These are phyloP conservation scores for Gamarada debralockiae DNA, from an alignment of 495 filamentous ascomycete genomes.

Conservation along the genomic window DNA sequence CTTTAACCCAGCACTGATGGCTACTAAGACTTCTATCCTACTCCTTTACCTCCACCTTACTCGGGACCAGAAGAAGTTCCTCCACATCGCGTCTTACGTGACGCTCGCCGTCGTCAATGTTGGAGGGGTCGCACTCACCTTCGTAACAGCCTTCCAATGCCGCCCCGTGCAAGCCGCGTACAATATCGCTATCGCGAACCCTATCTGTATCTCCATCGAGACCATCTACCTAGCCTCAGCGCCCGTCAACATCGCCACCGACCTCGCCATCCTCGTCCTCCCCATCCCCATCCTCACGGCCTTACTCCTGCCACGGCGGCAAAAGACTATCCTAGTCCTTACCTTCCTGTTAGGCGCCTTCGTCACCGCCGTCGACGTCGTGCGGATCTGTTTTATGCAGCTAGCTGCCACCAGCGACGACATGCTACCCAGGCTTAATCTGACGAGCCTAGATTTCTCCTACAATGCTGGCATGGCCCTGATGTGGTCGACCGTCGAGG, in stretches of 20 bases:
- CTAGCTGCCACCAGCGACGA: conserved; percentile 41
- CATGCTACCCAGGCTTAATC: background rate
- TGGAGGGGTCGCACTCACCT: conserved; percentile 63
- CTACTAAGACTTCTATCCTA: conserved; percentile 81
- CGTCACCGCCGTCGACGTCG: conserved; percentile 78
- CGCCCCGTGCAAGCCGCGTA: conserved; percentile 51
- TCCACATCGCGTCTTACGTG: conserved; percentile 6
- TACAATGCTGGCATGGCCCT: conserved; percentile 79
- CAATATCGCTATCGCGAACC: background rate
- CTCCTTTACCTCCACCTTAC: conserved; percentile 38
- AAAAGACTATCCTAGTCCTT: conserved; percentile 76
- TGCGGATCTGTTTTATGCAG: conserved; percentile 83
- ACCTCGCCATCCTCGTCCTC: conserved; percentile 15
- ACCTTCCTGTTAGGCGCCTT: conserved; percentile 75
- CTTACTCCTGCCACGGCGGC: conserved; percentile 72
- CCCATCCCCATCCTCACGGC: conserved; percentile 76
- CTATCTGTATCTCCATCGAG: conserved; percentile 5
- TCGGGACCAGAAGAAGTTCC: background rate
- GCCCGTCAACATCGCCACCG: conserved; percentile 10
- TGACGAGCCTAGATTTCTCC: conserved; percentile 30
- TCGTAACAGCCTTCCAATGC: conserved; percentile 87
- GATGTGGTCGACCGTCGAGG: conserved; percentile 89
- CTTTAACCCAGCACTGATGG: conserved; percentile 76
- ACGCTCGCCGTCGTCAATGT: conserved; percentile 14
- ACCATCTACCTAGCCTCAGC: conserved; percentile 10